Conservation (phyloP, 129 eudicot species). For the Centaurea solstitialis region DNA sequence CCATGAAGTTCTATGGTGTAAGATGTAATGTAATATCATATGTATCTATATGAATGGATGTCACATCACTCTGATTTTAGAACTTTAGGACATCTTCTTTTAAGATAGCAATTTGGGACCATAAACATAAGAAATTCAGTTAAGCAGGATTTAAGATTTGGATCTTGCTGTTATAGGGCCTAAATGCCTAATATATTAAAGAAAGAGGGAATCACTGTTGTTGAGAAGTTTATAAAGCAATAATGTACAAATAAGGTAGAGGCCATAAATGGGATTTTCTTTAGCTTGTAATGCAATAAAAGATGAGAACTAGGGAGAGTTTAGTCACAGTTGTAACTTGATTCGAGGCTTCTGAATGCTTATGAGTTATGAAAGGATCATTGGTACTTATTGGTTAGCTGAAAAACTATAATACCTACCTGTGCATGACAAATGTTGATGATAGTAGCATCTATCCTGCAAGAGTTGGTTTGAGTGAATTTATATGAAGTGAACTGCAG, state of each 20-base stretch:
- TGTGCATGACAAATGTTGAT: background rate
- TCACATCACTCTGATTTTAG: background rate
- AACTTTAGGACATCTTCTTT: constrained; percentile 5
- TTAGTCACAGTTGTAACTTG: background rate
- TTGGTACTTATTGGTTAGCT: background rate
- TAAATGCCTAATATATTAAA: background rate
- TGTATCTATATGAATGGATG: background rate
- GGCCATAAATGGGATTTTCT: background rate
- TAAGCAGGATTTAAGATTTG: background rate
- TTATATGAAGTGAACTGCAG: background rate
- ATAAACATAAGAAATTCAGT: background rate
- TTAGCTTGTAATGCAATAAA: background rate
- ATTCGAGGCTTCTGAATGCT: background rate
- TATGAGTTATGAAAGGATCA: background rate
- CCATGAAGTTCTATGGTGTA: constrained; percentile 4
- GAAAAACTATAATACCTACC: background rate
- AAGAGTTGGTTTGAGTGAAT: background rate
- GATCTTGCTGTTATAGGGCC: background rate
- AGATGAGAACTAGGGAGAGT: background rate
- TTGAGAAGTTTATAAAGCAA: background rate
- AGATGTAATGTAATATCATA: background rate
- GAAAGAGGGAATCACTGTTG: background rate
- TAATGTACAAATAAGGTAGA: background rate
- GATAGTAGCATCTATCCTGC: background rate
- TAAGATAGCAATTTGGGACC: constrained; percentile 10